Base-by-base conservation (phyloP, 1,139 yeast species). In the Meyerozyma smithsonii region DNA sequence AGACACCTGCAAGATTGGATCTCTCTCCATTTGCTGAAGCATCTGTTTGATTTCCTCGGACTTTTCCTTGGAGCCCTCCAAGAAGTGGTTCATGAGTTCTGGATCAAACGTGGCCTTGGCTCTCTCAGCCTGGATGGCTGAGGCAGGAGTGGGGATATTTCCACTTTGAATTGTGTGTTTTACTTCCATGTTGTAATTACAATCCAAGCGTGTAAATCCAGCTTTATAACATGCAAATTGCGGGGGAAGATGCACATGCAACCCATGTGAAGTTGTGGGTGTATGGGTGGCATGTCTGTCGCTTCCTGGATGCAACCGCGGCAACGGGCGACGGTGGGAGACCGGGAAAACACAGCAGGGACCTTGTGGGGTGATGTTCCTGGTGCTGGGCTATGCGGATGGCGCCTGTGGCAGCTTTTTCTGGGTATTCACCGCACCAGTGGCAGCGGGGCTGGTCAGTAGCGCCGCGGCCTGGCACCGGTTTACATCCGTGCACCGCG, bases 21-120 rank as follows among this genome's bases (percentile, higher is more conserved):
- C 79, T 48, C 79, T 60, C 54, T 74, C 79, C 51, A 74, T 57
- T 41, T 72, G 72, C 49, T 69, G 74, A 50, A 66, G 51, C 38
- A 72, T 46, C 14, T 50, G 45, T 38, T 62, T 56, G 14, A 68
- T 62, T 39, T 58, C 59, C 19, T 61, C 59, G 20, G 74, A 59
- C 19, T 57, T 58, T 32, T 64, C 63, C 40, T 55, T 47, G 8
- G 69, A 59, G 12, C 76, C 76, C 55, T 74, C 79, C 45, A 74
- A 57, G 46, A 73, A 74, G 37, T 61, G 54, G 49, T 72, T 72
- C 78, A 74, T 71, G 37, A 59, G 55, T 41, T 64, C 62, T 16
- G 69, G 60, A 49, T 72, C 69, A 50, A 72, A 71, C 32, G 55
- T 54, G 18, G 61, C 58, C 28, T 46, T 47, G n/a, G 53, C 47